Evolutionary conservation across 2,329 filamentous ascomycete genomes (phyloP).

Genomic region (Rutstroemia sydowiana): DNA sequence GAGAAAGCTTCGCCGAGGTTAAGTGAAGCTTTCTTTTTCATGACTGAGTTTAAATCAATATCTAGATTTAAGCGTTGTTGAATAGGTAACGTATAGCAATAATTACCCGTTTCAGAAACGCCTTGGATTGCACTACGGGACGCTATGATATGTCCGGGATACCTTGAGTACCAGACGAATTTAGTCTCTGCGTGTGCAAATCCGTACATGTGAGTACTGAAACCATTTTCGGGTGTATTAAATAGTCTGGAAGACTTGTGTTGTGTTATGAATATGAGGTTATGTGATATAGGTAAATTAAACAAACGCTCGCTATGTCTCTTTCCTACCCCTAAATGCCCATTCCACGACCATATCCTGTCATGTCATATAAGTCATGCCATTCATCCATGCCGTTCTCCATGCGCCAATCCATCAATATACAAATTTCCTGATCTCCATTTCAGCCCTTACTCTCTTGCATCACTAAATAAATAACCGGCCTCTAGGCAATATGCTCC

Average conservation of each 20-base stretch:
- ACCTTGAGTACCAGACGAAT: neutral
- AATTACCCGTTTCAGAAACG: conserved; percentile 1
- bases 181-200: neutral
- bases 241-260: too few species aligned
- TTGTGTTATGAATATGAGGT: too few species aligned
- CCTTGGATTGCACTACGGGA: neutral
- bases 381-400: neutral
- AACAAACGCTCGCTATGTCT: neutral
- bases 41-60: neutral
- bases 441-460: conserved; percentile 42
- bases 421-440: conserved; percentile 14
- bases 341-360: neutral
- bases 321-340: neutral
- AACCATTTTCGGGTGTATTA: neutral
- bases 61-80: neutral
- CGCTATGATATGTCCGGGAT: neutral
- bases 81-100: neutral
- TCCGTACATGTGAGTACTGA: neutral
- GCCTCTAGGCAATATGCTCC: conserved; percentile 88
- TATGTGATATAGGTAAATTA: neutral
- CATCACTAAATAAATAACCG: conserved; percentile 75
- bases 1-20: neutral
- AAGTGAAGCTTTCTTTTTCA: too few species aligned
- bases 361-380: neutral
- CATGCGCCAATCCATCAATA: neutral